These are phyloP conservation scores for Lactarius sanguifluus DNA, from an alignment of 768 basidiomycete genomes.

Conservation along the genomic window DNA sequence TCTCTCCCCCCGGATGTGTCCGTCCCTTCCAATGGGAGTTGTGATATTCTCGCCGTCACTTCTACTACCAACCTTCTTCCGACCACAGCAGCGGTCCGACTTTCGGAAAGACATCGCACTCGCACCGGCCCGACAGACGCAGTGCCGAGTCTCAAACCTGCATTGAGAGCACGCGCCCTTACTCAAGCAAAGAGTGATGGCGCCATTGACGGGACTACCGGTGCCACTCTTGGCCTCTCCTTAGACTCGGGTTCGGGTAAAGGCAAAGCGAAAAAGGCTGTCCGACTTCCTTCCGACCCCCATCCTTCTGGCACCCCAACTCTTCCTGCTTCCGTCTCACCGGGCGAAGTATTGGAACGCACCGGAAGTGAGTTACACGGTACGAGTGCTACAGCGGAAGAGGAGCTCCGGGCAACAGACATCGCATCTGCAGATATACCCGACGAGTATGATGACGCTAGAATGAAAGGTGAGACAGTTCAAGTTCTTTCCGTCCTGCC, in stretches of 20 bases:
- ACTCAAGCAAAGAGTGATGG: slow-evolving; percentile 11
- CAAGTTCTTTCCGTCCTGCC: not conserved
- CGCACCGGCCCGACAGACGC: not conserved
- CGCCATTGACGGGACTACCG: not conserved
- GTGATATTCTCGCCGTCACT: not conserved
- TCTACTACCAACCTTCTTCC: slow-evolving; percentile 22
- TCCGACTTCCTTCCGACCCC: slow-evolving; percentile 8
- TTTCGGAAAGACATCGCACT: not conserved
- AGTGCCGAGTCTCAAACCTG: slow-evolving; percentile 10
- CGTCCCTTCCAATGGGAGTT: slow-evolving; percentile 2
- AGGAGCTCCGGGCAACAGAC: slow-evolving; percentile 31
- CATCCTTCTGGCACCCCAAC: slow-evolving; percentile 30
- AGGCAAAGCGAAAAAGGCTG: slow-evolving; percentile 27
- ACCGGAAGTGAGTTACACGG: slow-evolving; percentile 53
- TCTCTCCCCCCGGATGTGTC: slow-evolving; percentile 3
- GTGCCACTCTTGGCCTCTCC: not conserved
- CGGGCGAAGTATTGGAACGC: slow-evolving; percentile 65
- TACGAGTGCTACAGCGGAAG: slow-evolving; percentile 64
- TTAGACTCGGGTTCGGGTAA: slow-evolving; percentile 29
- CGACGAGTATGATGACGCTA: slow-evolving; percentile 46
- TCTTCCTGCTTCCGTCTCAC: slow-evolving; percentile 47
- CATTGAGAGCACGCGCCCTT: slow-evolving; percentile 7
- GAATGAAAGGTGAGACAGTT: slow-evolving; percentile 68
- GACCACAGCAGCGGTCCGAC: not conserved
- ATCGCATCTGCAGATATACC: slow-evolving; percentile 28